phyloP scores from a whole-genome alignment of 805 yeast genomes.

The Kodamaea restingae region DNA sequence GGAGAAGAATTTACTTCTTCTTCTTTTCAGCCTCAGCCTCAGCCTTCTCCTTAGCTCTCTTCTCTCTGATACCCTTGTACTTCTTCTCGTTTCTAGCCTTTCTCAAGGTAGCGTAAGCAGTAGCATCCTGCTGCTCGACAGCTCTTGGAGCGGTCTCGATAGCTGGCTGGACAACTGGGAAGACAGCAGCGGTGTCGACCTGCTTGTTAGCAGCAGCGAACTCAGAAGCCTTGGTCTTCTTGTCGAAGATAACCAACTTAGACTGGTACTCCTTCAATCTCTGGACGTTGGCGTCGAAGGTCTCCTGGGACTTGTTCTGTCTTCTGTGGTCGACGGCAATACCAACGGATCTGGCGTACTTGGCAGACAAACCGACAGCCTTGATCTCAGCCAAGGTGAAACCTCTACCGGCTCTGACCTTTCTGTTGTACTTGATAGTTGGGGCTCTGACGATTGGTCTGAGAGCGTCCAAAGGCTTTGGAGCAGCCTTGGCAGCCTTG shows the following conservation, averaged over 20 bases:
- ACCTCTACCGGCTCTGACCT: slow-evolving; percentile 99
- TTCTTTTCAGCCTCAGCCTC: slow-evolving; percentile 98
- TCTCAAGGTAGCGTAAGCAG: slow-evolving; percentile 94
- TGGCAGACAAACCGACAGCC: slow-evolving; percentile 88
- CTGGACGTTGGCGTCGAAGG: slow-evolving; percentile 88
- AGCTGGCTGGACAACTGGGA: slow-evolving; percentile 87
- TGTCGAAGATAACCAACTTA: slow-evolving; percentile 93
- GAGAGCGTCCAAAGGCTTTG: slow-evolving; percentile 93
- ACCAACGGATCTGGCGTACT: slow-evolving; percentile 98
- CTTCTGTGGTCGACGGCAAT: slow-evolving; percentile 99
- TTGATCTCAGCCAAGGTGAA: slow-evolving; percentile 96
- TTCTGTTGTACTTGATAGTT: slow-evolving; percentile 98
- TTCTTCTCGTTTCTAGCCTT: slow-evolving; percentile 91
- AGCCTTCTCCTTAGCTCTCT: slow-evolving; percentile 95
- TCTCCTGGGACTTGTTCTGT: slow-evolving; percentile 96
- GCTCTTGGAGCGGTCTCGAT: slow-evolving; percentile 81
- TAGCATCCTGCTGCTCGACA: slow-evolving; percentile 64
- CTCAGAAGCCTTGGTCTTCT: slow-evolving; percentile 74
- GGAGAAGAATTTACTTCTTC: slow-evolving; percentile 65
- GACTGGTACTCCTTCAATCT: slow-evolving; percentile 96
- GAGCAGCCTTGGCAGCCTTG: slow-evolving; percentile 94
- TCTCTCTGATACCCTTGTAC: slow-evolving; percentile 93
- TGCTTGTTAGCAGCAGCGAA: slow-evolving; percentile 54
- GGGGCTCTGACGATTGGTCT: slow-evolving; percentile 99
- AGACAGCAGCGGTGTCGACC: slow-evolving; percentile 70